These are phyloP conservation scores for Amylocystis lapponica DNA, from an alignment of 768 basidiomycete species.

Conservation along the genomic window DNA sequence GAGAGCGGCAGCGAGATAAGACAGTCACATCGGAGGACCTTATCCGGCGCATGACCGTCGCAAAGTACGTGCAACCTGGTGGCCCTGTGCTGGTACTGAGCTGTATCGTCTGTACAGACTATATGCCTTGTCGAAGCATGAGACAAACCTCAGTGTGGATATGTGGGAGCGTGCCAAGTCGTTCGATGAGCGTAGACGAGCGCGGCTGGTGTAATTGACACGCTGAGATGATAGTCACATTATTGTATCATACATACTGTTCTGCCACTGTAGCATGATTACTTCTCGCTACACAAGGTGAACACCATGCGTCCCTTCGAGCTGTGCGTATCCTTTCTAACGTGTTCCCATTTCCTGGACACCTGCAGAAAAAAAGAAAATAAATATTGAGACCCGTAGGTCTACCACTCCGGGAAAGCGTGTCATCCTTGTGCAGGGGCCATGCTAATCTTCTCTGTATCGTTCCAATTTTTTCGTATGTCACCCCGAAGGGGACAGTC, in stretches of 20 bases:
- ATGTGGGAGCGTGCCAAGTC: conserved; percentile 61
- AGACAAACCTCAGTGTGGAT: conserved; percentile 46
- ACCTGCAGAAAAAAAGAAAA: conserved; percentile 14
- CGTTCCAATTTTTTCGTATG: conserved; percentile 99
- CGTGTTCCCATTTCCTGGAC: too few relatives aligned
- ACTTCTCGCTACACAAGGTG: too few relatives aligned
- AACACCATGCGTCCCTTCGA: background rate
- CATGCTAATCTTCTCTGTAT: conserved; percentile 99
- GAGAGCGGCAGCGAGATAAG: conserved; percentile 32
- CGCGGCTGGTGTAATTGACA: too few relatives aligned
- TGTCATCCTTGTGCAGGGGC: conserved; percentile 99
- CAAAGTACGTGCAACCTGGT: conserved; percentile 43
- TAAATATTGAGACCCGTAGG: conserved; percentile 40
- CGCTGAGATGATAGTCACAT: too few relatives aligned
- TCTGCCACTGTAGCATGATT: too few relatives aligned
- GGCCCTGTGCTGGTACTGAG: background rate
- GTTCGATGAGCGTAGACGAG: conserved; percentile 46
- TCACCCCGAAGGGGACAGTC: conserved; percentile 82
- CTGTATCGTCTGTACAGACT: conserved; percentile 46
- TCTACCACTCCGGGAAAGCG: conserved; percentile 92
- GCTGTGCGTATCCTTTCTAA: too few relatives aligned
- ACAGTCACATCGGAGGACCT: conserved; percentile 53
- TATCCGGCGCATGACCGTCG: conserved; percentile 59
- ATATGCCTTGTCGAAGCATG: conserved; percentile 55
- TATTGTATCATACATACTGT: too few relatives aligned